Percentiles rank a stretch among this genome's conserved stretches.
phyloP scores from a whole-genome alignment of 495 filamentous ascomycete species.

The Bryoglossum gracile region DNA sequence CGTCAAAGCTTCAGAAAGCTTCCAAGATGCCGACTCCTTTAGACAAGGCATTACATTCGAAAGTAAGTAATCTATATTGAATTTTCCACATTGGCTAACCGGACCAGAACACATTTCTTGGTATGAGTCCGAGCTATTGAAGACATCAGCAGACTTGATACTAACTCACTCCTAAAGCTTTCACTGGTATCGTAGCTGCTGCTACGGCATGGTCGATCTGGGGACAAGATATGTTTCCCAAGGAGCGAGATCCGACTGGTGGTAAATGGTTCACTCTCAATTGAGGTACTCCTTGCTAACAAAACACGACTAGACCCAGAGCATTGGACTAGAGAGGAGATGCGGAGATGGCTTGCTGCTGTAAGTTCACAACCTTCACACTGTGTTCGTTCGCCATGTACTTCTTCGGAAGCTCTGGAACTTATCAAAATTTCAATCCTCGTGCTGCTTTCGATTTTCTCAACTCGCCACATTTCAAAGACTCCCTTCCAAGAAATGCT shows the following conservation, averaged over 20 bases:
- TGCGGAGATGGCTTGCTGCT: slow-evolving; percentile 65
- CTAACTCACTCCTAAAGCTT: slow-evolving; percentile 39
- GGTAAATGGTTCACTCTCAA: slow-evolving; percentile 32
- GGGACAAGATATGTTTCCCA: slow-evolving; percentile 73
- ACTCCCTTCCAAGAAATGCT: no score
- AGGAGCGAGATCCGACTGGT: slow-evolving; percentile 65
- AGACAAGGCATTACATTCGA: slow-evolving; percentile 72
- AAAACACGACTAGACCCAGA: slow-evolving; percentile 45
- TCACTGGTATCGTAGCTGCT: slow-evolving; percentile 76
- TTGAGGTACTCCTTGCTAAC: neutral
- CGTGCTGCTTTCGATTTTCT: no score
- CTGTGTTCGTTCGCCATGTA: no score
- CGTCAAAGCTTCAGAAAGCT: neutral
- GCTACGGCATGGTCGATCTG: slow-evolving; percentile 80
- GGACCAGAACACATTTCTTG: slow-evolving; percentile 42
- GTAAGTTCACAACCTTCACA: slow-evolving; percentile 47
- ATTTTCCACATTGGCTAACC: slow-evolving; percentile 16
- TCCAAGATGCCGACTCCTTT: slow-evolving; percentile 63
- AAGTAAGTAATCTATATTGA: slow-evolving; percentile 40
- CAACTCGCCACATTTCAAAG: no score
- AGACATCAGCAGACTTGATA: neutral
- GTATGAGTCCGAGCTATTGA: slow-evolving; percentile 31
- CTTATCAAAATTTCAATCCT: no score
- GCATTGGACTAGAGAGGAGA: slow-evolving; percentile 64
- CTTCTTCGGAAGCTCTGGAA: no score